Evolutionary conservation across 352 stramenopile genomes (phyloP).

Genomic region (Phytophthora sansomeana): DNA sequence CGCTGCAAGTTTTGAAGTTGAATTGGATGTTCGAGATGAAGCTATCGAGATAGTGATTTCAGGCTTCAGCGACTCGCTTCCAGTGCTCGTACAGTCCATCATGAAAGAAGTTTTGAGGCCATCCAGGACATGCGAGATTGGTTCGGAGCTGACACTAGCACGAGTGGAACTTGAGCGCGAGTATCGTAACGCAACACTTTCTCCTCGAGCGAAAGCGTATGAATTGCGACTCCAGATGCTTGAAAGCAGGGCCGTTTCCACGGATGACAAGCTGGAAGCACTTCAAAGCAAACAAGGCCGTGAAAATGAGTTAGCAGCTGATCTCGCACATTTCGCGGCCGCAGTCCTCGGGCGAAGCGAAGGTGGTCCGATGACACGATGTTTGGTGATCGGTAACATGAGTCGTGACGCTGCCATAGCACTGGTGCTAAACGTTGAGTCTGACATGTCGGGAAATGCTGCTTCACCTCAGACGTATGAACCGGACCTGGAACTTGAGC

Average conservation of each 20-base stretch:
- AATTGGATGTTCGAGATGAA: conserved; percentile 64
- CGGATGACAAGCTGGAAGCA: conserved; percentile 64
- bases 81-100: conserved; percentile 57
- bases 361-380: conserved; percentile 14
- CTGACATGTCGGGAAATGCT: conserved; percentile 11
- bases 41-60: conserved; percentile 73
- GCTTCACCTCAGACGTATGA: conserved; percentile 12
- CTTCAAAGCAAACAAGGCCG: conserved; percentile 35
- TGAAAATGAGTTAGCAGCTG: conserved; percentile 24
- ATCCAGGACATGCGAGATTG: conserved; percentile 35
- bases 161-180: conserved; percentile 67
- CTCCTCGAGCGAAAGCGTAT: conserved; percentile 66
- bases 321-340: conserved; percentile 43
- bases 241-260: conserved; percentile 60
- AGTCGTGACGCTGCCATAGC: conserved; percentile 38
- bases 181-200: conserved; percentile 76
- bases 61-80: conserved; percentile 79
- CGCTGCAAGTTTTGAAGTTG: conserved; percentile 62
- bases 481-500: conserved; percentile 32
- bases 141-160: conserved; percentile 52
- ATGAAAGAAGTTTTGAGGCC: conserved; percentile 49
- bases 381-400: conserved; percentile 78
- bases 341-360: conserved; percentile 29
- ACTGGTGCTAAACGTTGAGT: conserved; percentile 52
- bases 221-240: conserved; percentile 80